These are phyloP conservation scores for Candida albicans DNA, from an alignment of 1,139 yeast species.

Conservation along the genomic window DNA sequence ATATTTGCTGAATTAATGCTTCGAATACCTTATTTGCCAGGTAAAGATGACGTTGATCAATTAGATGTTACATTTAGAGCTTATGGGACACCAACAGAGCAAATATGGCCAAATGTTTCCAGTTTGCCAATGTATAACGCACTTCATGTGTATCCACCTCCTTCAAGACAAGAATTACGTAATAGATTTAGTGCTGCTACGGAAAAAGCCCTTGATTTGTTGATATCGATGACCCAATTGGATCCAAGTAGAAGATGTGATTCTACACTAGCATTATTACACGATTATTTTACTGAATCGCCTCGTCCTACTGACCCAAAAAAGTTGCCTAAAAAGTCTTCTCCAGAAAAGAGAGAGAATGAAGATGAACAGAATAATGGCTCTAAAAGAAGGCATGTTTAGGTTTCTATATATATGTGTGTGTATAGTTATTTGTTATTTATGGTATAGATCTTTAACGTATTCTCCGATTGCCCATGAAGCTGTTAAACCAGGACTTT, in stretches of 20 bases:
- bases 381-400: constrained; percentile 17
- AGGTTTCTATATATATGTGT: constrained; percentile 2
- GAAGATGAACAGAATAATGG: constrained; percentile 16
- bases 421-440: constrained; percentile 8
- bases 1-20: constrained; percentile 97
- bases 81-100: constrained; percentile 92
- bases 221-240: constrained; percentile 71
- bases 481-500: constrained; percentile 86
- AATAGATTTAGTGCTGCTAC: constrained; percentile 91
- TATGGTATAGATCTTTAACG: constrained; percentile 47
- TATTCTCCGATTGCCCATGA: constrained; percentile 79
- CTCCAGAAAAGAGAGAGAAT: constrained; percentile 20
- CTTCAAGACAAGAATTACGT: constrained; percentile 77
- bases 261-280: constrained; percentile 63
- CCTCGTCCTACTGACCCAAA: constrained; percentile 80
- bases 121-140: constrained; percentile 74
- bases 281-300: constrained; percentile 67
- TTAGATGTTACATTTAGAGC: constrained; percentile 90
- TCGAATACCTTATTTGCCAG: constrained; percentile 92
- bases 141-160: constrained; percentile 75
- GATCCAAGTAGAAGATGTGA: constrained; percentile 76
- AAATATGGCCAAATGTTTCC: constrained; percentile 88
- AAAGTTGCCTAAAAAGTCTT: constrained; percentile 57
- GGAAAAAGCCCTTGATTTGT: constrained; percentile 75
- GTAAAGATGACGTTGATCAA: constrained; percentile 86